Evolutionary conservation across 2,329 filamentous ascomycete genomes (phyloP).

Genomic region (Phialophora macrospora): DNA sequence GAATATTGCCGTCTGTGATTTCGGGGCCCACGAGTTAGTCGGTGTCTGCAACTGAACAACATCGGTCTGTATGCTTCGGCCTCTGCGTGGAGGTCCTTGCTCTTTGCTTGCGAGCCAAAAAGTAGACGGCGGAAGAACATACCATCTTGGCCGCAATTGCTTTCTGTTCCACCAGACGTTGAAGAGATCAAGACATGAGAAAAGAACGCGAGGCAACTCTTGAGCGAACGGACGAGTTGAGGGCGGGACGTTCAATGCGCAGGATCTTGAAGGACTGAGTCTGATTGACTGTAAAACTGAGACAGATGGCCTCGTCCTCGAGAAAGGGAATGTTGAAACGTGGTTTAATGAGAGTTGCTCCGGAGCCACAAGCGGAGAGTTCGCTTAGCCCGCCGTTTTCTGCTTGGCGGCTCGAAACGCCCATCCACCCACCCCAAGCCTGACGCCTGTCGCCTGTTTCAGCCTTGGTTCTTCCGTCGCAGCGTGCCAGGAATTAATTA

Average conservation of each 20-base stretch:
- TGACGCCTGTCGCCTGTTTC: not conserved
- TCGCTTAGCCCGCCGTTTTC: not conserved
- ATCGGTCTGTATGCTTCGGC: not conserved
- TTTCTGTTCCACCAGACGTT: not conserved
- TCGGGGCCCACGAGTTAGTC: not conserved
- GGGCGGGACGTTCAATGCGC: not conserved
- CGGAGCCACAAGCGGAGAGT: not conserved
- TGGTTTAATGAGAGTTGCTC: not conserved
- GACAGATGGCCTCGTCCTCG: not conserved
- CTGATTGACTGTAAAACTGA: not conserved
- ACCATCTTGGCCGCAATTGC: not conserved
- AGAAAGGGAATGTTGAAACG: not conserved
- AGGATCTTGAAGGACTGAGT: not conserved
- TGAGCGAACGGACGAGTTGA: not conserved
- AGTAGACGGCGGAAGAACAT: not conserved
- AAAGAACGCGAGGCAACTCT: not conserved
- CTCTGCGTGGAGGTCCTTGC: not conserved
- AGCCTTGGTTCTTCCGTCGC: not conserved
- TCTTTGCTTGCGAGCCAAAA: too few species aligned
- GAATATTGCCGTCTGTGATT: slow-evolving; percentile 83
- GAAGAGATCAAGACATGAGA: not conserved
- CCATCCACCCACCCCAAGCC: too few species aligned
- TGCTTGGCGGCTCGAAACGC: too few species aligned
- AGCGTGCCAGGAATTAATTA: too few species aligned
- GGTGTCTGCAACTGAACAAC: not conserved